Percentiles rank a stretch among this genome's conserved stretches.
These are phyloP conservation scores for Haplographium delicatum DNA, from an alignment of 495 filamentous ascomycete genomes.

Conservation along the genomic window DNA sequence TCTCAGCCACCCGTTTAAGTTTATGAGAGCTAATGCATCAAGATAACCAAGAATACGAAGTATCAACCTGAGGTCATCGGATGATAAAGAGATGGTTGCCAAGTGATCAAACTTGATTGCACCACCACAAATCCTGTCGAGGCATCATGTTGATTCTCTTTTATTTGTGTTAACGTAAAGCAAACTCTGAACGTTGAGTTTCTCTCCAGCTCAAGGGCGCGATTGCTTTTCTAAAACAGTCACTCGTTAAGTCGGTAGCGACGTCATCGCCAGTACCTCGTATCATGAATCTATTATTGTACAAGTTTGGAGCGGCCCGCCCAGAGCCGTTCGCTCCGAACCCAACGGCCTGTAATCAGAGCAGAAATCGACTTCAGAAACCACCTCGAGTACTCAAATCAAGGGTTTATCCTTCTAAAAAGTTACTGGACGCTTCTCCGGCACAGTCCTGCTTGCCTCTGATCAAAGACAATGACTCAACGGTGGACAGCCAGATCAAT, in stretches of 20 bases:
- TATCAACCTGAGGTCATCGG: too few species aligned
- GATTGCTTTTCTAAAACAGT: too few species aligned
- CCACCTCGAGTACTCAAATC: background rate
- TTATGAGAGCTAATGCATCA: too few species aligned
- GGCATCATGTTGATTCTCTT: too few species aligned
- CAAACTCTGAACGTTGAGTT: too few species aligned
- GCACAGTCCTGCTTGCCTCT: background rate
- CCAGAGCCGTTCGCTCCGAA: background rate
- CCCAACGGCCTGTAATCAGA: background rate
- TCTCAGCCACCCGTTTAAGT: too few species aligned
- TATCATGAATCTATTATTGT: slow-evolving; percentile 9
- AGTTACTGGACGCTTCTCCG: background rate
- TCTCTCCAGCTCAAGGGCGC: too few species aligned
- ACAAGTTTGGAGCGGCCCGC: background rate
- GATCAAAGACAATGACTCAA: background rate
- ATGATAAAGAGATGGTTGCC: too few species aligned
- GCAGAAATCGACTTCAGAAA: slow-evolving; percentile 4
- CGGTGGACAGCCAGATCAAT: background rate
- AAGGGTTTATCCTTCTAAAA: background rate
- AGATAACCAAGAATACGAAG: too few species aligned
- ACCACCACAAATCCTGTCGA: too few species aligned
- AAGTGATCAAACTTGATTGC: too few species aligned
- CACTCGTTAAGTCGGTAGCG: background rate
- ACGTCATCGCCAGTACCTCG: background rate
- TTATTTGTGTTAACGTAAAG: too few species aligned